These are phyloP conservation scores for Penicillium hordei DNA, from an alignment of 2,329 filamentous ascomycete species.

Conservation along the genomic window DNA sequence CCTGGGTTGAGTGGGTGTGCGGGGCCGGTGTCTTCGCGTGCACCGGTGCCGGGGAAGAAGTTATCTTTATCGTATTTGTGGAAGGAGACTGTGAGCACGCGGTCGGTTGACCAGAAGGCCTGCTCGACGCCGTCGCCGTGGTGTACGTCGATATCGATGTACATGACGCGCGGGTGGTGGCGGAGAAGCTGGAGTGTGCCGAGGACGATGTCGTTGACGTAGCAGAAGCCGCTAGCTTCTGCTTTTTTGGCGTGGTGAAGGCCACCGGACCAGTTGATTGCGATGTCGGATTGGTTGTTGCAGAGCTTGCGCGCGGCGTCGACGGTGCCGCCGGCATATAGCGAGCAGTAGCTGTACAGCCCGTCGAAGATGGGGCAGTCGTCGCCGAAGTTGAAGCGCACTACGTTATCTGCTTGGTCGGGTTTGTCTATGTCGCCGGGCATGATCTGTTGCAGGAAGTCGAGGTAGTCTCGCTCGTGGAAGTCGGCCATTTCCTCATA, in stretches of 20 bases:
- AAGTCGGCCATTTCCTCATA: constrained; percentile 85
- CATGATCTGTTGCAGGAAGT: constrained; percentile 75
- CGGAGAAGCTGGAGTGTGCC: constrained; percentile 85
- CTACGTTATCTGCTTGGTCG: constrained; percentile 55
- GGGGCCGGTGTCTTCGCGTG: constrained; percentile 79
- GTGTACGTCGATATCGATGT: constrained; percentile 93
- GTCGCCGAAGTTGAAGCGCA: constrained; percentile 83
- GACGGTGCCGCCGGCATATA: constrained; percentile 86
- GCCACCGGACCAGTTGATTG: constrained; percentile 95
- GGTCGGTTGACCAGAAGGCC: constrained; percentile 84
- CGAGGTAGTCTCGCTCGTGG: constrained; percentile 84
- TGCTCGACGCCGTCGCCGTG: constrained; percentile 90
- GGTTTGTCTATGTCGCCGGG: constrained; percentile 68
- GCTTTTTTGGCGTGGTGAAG: constrained; percentile 94
- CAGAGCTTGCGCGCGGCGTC: constrained; percentile 88
- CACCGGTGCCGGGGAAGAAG: constrained; percentile 92
- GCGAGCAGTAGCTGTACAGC: constrained; percentile 89
- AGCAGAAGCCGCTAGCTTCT: constrained; percentile 94
- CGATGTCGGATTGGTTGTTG: constrained; percentile 85
- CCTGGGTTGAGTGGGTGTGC: constrained; percentile 80
- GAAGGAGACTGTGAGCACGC: constrained; percentile 90
- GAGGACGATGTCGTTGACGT: constrained; percentile 97
- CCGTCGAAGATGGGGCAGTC: constrained; percentile 98
- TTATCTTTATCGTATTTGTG: constrained; percentile 87
- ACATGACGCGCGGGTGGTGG: constrained; percentile 79